Base-by-base conservation (phyloP, 1,284 basidiomycete species). In the Crucibulum parvulum region DNA sequence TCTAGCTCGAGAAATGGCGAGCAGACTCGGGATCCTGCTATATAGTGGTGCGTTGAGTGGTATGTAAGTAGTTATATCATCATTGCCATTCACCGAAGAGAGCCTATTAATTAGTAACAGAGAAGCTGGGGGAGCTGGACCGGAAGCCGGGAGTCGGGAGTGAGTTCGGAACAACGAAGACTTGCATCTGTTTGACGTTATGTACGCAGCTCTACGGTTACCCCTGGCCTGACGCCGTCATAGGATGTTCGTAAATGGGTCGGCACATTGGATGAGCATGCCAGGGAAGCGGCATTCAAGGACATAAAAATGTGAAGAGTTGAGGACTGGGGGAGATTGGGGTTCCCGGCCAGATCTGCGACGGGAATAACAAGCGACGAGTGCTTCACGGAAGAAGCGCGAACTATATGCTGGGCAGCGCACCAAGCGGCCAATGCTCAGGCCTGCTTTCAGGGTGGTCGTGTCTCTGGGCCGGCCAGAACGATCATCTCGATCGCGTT, bases 401-500 rank as follows among this genome's bases (percentile, higher is more conserved):
- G 24, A 24, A 24, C 4, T 24, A 24, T 24, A 24, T 4, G 24
- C 24, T 24, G 4, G 41, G 41, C 41, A 18, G 41, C 41, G 13
- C n/a, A n/a, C 47, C n/a, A 24, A 6, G 24, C n/a, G 47, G n/a
- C n/a, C 16, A 50, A n/a, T 51, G 51, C 36, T 56, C 35, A 39
- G 39, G 46, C 37, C 35, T 35, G 45, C 55, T 60, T 59, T 41
- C 58, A 60, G 58, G 58, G 58, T 60, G 54, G 48, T 51, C 55
- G 53, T 52, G 53, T 60, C 58, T 56, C 43, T 52, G 58, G 57
- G 31, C 55, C 50, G 46, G 51, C 48, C 51, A 34, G 53, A 53
- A 54, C 55, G 24, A 51, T 64, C 53, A 51, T 59, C 52, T 57
- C 59, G 61, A 62, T 61, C 63, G 52, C 46, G 51, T 65, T 65